Evolutionary conservation across 1,284 basidiomycete species (phyloP).

Genomic region (Irpex rosettiformis): DNA sequence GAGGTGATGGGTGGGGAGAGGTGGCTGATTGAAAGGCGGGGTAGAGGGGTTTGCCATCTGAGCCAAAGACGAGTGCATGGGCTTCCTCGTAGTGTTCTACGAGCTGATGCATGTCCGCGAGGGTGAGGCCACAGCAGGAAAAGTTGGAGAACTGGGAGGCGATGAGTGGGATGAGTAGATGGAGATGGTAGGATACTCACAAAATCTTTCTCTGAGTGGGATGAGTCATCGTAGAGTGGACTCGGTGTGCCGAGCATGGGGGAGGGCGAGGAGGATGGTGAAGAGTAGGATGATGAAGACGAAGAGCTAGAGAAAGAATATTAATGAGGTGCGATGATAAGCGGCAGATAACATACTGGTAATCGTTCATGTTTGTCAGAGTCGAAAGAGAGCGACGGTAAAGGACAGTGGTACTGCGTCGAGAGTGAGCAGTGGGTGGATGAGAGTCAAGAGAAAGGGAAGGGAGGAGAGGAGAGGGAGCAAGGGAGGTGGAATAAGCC

Average conservation of each 20-base stretch:
- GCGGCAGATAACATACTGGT: neutral
- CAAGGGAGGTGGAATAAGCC: slow-evolving; percentile 2
- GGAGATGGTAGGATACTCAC: slow-evolving; percentile 1
- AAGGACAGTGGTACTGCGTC: slow-evolving; percentile 11
- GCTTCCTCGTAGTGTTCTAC: slow-evolving; percentile 65
- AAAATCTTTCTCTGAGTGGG: slow-evolving; percentile 12
- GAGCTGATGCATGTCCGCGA: slow-evolving; percentile 64
- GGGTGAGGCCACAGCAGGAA: slow-evolving; percentile 57
- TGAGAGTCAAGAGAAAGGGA: neutral
- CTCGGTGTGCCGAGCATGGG: slow-evolving; percentile 12
- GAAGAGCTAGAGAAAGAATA: neutral
- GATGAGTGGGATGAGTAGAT: slow-evolving; percentile 1
- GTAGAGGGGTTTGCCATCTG: slow-evolving; percentile 25
- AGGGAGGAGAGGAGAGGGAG: neutral
- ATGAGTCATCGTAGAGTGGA: neutral
- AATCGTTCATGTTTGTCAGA: neutral
- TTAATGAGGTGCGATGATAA: neutral
- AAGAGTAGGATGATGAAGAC: slow-evolving; percentile 3
- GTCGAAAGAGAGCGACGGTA: no score
- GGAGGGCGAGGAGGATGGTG: slow-evolving; percentile 4
- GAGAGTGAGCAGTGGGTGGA: slow-evolving; percentile 5
- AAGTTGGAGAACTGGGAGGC: slow-evolving; percentile 54
- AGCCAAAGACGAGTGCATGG: slow-evolving; percentile 43
- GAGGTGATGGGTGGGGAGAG: slow-evolving; percentile 5
- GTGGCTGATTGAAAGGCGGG: slow-evolving; percentile 4